phyloP scores from a whole-genome alignment of 2,329 filamentous ascomycete genomes.

The Tetracladium maxilliforme region DNA sequence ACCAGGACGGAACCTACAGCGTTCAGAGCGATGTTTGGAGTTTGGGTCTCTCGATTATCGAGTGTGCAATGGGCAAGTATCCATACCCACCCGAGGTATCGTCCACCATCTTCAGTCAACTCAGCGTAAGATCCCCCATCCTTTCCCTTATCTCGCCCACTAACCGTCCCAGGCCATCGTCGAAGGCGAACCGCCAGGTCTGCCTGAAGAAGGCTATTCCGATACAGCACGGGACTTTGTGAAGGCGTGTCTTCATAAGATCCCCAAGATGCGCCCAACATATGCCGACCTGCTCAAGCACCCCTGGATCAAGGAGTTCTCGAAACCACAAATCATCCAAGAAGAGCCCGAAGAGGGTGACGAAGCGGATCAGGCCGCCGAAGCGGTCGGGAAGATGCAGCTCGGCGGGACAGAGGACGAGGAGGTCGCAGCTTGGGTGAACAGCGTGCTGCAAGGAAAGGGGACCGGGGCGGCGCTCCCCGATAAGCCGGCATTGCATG shows the following conservation, averaged over 20 bases:
- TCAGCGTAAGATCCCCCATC: conserved; percentile 56
- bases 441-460: conserved; percentile 51
- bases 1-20: conserved; percentile 74
- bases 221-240: conserved; percentile 77
- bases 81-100: conserved; percentile 96
- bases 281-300: conserved; percentile 84
- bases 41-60: conserved; percentile 83
- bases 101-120: conserved; percentile 94
- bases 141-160: conserved; percentile 5
- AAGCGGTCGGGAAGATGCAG: conserved; percentile 20
- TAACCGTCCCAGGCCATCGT: conserved; percentile 66
- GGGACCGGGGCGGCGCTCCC: conserved; percentile 37
- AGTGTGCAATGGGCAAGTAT: conserved; percentile 88
- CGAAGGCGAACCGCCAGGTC: conserved; percentile 83
- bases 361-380: conserved; percentile 24
- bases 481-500: conserved; percentile 71
- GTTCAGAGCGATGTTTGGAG: conserved; percentile 99
- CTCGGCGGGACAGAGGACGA: conserved; percentile 36
- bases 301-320: conserved; percentile 67
- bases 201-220: conserved; percentile 69
- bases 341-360: conserved; percentile 55
- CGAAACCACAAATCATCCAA: conserved; percentile 60
- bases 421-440: conserved; percentile 82
- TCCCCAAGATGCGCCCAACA: conserved; percentile 80
- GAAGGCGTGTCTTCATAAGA: conserved; percentile 78